Evolutionary conservation across 148 eudicot genomes (phyloP), one percentile per base, ranked within the genome.

Genomic region (Linanthus parryae): DNA sequence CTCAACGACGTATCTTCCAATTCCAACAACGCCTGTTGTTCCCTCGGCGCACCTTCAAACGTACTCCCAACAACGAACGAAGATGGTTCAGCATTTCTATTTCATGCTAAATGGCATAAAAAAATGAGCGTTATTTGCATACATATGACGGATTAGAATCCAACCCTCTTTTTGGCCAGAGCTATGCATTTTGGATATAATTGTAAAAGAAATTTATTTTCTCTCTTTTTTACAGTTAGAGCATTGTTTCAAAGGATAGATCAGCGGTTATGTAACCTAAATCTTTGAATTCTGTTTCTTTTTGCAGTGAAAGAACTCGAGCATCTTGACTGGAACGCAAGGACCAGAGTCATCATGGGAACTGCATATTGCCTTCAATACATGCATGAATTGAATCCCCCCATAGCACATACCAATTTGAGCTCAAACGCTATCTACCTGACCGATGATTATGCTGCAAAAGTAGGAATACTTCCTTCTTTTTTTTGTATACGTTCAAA

Each of bases 51-150:
- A 0, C 98, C 98, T 28, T 92, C 98, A 14, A 92, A 92, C 1
- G 98, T 92, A 29, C 96, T 87, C 20, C 85, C 98, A 0, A 92
- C 98, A n/a, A 92, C 87, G 59, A 92, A 92, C 37, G 96, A 87
- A 59, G 87, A 92, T 3, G 98, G 96, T n/a, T n/a, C n/a, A n/a
- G n/a, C n/a, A n/a, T n/a, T n/a, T n/a, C n/a, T n/a, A n/a, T n/a
- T n/a, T n/a, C n/a, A n/a, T n/a, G n/a, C n/a, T n/a, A n/a, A n/a
- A n/a, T n/a, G n/a, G n/a, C n/a, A n/a, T n/a, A n/a, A n/a, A n/a
- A n/a, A n/a, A n/a, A n/a, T n/a, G n/a, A n/a, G n/a, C n/a, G n/a
- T n/a, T n/a, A n/a, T n/a, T n/a, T n/a, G n/a, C n/a, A n/a, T n/a
- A n/a, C n/a, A n/a, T n/a, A n/a, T n/a, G n/a, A n/a, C n/a, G n/a